These are phyloP conservation scores for Coniochaeta sp. DNA, from an alignment of 2,329 filamentous ascomycete genomes.

Conservation along the genomic window DNA sequence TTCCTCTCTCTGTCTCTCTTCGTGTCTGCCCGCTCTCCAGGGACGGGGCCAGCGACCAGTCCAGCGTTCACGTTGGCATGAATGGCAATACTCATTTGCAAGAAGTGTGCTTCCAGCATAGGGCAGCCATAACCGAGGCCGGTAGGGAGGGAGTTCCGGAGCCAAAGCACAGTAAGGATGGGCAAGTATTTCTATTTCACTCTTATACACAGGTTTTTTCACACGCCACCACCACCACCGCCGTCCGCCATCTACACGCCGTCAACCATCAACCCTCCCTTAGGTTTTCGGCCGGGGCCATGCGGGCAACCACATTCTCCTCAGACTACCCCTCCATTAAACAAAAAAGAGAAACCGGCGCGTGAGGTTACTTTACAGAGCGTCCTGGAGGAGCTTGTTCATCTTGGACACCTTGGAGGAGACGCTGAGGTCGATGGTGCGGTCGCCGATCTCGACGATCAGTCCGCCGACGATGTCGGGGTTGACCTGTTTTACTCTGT, in stretches of 20 bases:
- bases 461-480: conserved; percentile 90
- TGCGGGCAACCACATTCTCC: no score
- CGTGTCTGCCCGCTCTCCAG: no score
- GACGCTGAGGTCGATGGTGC: conserved; percentile 95
- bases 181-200: not conserved
- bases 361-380: conserved; percentile 63
- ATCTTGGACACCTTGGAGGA: conserved; percentile 92
- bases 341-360: conserved; percentile 19
- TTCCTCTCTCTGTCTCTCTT: no score
- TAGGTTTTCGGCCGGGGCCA: no score
- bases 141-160: no score
- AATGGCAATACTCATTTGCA: no score
- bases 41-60: no score
- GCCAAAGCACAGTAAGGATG: not conserved
- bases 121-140: no score
- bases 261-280: conserved; percentile 13
- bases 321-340: not conserved
- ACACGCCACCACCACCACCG: conserved; percentile 1
- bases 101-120: no score
- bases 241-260: conserved; percentile 4
- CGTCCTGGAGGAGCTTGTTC: conserved; percentile 98
- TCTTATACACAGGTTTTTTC: not conserved
- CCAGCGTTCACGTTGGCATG: no score
- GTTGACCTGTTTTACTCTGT: conserved; percentile 59
- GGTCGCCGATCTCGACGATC: conserved; percentile 92